Percentiles rank a stretch among this genome's conserved stretches.
These are phyloP conservation scores for Xylariomycetidae sp. DNA, from an alignment of 2,329 filamentous ascomycete species.

Conservation along the genomic window DNA sequence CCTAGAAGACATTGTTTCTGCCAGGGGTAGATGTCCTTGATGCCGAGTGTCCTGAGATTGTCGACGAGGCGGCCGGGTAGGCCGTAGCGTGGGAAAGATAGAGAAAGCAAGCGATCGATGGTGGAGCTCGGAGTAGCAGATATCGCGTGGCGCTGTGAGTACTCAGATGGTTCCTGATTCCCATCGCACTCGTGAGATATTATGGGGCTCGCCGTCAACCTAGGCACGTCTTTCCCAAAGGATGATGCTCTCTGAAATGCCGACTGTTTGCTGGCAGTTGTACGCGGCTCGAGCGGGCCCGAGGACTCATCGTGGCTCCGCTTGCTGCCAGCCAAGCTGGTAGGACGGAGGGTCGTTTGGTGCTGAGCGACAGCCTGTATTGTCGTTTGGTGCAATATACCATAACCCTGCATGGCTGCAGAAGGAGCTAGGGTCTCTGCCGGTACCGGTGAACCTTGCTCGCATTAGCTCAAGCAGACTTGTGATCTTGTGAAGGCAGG, in stretches of 20 bases:
- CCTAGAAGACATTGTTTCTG: conserved; percentile 68
- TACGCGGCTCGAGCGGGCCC: too few relatives aligned
- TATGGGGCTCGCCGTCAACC: conserved; percentile 41
- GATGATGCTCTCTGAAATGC: conserved; percentile 18
- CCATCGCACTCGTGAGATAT: conserved; percentile 23
- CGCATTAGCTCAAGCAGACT: too few relatives aligned
- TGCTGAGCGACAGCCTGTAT: conserved; percentile 39
- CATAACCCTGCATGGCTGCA: too few relatives aligned
- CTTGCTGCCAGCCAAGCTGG: conserved; percentile 43
- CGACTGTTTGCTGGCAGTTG: too few relatives aligned
- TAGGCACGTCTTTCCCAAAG: conserved; percentile 13
- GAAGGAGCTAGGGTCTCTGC: too few relatives aligned
- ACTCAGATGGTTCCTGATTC: conserved; percentile 37
- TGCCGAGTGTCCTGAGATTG: conserved; percentile 62
- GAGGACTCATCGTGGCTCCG: conserved; percentile 26
- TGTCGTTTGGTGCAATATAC: conserved; percentile 44
- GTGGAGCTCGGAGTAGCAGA: conserved; percentile 48
- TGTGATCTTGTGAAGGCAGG: too few relatives aligned
- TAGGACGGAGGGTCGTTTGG: conserved; percentile 32
- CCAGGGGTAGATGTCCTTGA: conserved; percentile 71
- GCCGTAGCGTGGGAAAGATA: conserved; percentile 58
- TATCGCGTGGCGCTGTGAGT: conserved; percentile 48
- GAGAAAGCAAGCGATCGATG: conserved; percentile 49
- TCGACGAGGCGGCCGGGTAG: conserved; percentile 53
- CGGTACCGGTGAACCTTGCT: too few relatives aligned